Evolutionary conservation across 257 asterid genomes (phyloP), one percentile per base, ranked within the genome.

Genomic region (Gynochthodes officinalis): DNA sequence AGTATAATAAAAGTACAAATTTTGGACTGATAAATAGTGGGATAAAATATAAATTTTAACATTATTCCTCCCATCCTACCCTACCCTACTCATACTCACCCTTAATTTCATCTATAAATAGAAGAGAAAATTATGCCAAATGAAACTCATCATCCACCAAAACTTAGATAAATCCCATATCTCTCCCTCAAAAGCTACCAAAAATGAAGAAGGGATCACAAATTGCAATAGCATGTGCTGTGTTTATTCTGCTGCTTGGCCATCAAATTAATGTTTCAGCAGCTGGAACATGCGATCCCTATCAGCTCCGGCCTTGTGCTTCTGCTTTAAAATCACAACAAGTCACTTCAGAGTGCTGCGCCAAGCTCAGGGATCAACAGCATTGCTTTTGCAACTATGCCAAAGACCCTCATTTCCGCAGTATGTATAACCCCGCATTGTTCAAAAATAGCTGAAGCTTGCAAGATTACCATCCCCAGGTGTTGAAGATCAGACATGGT

Each of bases 131-230:
- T 19, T 28, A 57, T 44, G 67, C 23, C 39, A 75, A 54, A 70
- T n/a, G 30, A 23, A 74, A 27, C 23, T 35, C 52, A 2, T 25
- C 60, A 33, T 21, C 35, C 13, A 69, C 15, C n/a, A 21, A 39
- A 33, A 4, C n/a, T 55, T 21, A 43, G 33, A 15, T 0, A n/a
- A 13, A n/a, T 27, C 57, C 7, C 13, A 5, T 23, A 21, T 54
- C 40, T 35, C 16, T 21, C 58, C 11, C 27, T 23, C 25, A 60
- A 28, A 15, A 23, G 13, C 48, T 42, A 23, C 44, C 18, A 49
- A 60, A 32, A 67, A 80, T 81, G 84, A 77, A 77, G 82, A 81
- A 77, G 82, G 71, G 72, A 64, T 64, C 79, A 33, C 23, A 57
- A 49, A 15, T 69, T 21, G 75, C 59, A 37, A 11, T 68, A 9